Conservation (phyloP, 768 basidiomycete genomes). For the Kwoniella heveanensis region DNA sequence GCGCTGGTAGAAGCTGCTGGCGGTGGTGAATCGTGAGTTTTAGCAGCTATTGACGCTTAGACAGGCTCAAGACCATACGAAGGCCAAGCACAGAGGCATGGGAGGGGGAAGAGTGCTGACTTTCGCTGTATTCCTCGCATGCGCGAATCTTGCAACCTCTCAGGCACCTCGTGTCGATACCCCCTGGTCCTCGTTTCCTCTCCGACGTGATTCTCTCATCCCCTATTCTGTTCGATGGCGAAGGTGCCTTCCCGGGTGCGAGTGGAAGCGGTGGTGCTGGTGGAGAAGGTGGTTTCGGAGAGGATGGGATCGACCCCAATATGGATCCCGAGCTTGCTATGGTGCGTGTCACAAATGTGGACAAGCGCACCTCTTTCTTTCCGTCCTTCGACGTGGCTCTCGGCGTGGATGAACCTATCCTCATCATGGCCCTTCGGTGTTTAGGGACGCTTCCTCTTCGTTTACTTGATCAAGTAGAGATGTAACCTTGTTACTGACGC, state of each 20-base stretch:
- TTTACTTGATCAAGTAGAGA: no score
- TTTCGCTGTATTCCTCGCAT: no score
- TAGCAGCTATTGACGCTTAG: not conserved
- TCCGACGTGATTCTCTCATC: slow-evolving; percentile 82
- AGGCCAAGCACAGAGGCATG: no score
- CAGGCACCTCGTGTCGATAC: slow-evolving; percentile 79
- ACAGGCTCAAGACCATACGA: no score
- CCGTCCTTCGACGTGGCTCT: no score
- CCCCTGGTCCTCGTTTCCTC: slow-evolving; percentile 72
- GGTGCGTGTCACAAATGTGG: slow-evolving; percentile 60
- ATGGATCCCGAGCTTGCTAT: slow-evolving; percentile 96
- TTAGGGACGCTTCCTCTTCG: no score
- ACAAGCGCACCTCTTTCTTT: no score
- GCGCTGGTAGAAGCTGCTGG: slow-evolving; percentile 78
- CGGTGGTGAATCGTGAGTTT: slow-evolving; percentile 46
- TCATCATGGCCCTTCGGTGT: no score
- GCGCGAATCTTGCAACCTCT: not conserved
- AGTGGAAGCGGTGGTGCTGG: slow-evolving; percentile 47
- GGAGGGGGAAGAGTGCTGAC: no score
- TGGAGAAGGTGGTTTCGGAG: slow-evolving; percentile 63
- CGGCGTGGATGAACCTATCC: no score
- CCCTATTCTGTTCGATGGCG: slow-evolving; percentile 75
- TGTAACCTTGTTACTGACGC: no score
- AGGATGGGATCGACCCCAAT: slow-evolving; percentile 73
- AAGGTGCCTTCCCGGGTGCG: slow-evolving; percentile 50